phyloP scores from a whole-genome alignment of 163 green algal genomes.

The Scenedesmus sp. region DNA sequence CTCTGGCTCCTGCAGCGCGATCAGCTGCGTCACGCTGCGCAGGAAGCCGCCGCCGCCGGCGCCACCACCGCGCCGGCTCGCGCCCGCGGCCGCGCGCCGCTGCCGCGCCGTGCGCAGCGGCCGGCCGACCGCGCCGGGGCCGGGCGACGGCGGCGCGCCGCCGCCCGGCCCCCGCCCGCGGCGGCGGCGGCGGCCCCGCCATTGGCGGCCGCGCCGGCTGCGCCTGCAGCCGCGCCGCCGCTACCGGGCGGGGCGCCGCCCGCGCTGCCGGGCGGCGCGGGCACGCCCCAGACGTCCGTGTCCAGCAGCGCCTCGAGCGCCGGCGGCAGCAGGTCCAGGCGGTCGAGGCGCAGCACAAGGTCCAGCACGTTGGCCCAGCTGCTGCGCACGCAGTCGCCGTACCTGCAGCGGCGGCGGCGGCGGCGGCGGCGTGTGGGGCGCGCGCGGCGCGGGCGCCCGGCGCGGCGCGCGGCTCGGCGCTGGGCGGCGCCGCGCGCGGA shows the following conservation, averaged over 20 bases:
- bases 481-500: too few relatives aligned
- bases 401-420: conserved; percentile 56
- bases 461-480: too few relatives aligned
- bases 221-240: neutral
- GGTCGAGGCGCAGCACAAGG: conserved; percentile 83
- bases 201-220: neutral
- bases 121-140: conserved; percentile 29
- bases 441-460: too few relatives aligned
- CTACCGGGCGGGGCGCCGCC: neutral
- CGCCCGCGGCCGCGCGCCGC: conserved; percentile 7
- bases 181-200: conserved; percentile 10
- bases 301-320: conserved; percentile 55
- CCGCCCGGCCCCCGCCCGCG: conserved; percentile 35
- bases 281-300: conserved; percentile 36
- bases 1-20: conserved; percentile 44
- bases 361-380: conserved; percentile 92
- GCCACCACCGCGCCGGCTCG: conserved; percentile 1
- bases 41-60: conserved; percentile 47
- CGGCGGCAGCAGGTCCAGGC: conserved; percentile 78
- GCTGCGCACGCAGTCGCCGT: conserved; percentile 83
- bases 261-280: neutral
- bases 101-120: conserved; percentile 26
- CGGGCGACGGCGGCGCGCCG: conserved; percentile 29
- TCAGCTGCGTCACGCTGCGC: conserved; percentile 42
- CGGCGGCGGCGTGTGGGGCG: too few relatives aligned